phyloP scores from a whole-genome alignment of 768 basidiomycete species.

The Suillus discolor region DNA sequence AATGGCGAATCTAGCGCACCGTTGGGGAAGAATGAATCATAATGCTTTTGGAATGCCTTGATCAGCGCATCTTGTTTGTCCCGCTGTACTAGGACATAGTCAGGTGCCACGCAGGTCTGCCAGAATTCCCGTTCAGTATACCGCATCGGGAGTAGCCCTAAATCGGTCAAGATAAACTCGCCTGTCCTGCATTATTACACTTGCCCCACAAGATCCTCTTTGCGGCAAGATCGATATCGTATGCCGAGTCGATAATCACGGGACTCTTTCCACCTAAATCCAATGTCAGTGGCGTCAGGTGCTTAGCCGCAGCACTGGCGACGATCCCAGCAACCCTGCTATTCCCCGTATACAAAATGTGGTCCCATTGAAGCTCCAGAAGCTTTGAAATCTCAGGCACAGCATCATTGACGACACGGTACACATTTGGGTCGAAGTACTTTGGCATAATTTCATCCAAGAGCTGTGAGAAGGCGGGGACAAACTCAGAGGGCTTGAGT shows the following conservation, averaged over 20 bases:
- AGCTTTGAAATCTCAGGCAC: constrained; percentile 40
- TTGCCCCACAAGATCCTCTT: constrained; percentile 72
- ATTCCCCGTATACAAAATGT: constrained; percentile 43
- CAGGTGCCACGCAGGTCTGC: constrained; percentile 44
- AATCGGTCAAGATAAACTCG: constrained; percentile 15
- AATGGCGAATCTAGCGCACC: constrained; percentile 47
- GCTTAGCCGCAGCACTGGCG: constrained; percentile 27
- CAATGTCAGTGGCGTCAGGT: constrained; percentile 37
- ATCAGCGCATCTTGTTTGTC: constrained; percentile 50
- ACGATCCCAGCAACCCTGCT: constrained; percentile 27
- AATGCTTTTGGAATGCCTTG: constrained; percentile 43
- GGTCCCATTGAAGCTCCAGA: constrained; percentile 33
- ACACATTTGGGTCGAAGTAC: constrained; percentile 54
- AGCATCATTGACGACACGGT: constrained; percentile 53
- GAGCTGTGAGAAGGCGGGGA: constrained; percentile 49
- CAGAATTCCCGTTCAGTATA: not conserved
- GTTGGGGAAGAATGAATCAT: constrained; percentile 54
- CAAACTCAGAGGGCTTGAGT: constrained; percentile 65
- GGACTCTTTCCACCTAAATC: constrained; percentile 46
- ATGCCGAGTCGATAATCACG: constrained; percentile 44
- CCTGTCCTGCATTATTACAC: constrained; percentile 66
- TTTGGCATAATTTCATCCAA: constrained; percentile 57
- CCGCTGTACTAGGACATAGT: constrained; percentile 48
- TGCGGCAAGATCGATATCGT: constrained; percentile 53
- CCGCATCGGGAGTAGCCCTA: not conserved